These are phyloP conservation scores for Spiraea crenata DNA, from an alignment of 331 rosid species.

Conservation along the genomic window DNA sequence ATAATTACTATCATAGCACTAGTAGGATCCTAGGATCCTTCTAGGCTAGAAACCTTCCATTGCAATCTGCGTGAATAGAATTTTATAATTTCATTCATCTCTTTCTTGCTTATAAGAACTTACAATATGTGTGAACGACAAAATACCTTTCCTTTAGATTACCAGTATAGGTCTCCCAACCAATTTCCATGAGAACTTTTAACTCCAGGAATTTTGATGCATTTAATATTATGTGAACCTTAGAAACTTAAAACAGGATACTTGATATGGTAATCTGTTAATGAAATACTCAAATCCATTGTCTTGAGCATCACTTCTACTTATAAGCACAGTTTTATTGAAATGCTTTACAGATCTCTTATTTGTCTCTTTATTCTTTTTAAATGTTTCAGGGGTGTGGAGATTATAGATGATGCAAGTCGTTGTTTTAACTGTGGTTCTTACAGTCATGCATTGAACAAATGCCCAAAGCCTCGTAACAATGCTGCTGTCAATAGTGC, in stretches of 20 bases:
- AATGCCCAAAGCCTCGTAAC: conserved; percentile 78
- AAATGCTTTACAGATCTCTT: conserved; percentile 11
- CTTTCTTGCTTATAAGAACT: too few species aligned
- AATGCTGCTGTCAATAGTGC: conserved; percentile 71
- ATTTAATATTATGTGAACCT: too few species aligned
- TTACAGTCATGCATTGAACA: conserved; percentile 78
- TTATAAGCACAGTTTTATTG: conserved; percentile 3
- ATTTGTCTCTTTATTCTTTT: conserved; percentile 8
- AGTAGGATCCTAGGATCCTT: neutral
- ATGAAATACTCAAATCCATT: conserved; percentile 4
- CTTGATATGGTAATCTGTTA: neutral
- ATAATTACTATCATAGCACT: neutral
- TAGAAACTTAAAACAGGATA: neutral
- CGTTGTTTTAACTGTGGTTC: conserved; percentile 98
- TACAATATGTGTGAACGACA: neutral
- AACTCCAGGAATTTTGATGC: neutral
- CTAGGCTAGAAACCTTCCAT: neutral
- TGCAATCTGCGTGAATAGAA: too few species aligned
- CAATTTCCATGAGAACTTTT: neutral
- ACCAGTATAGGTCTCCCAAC: neutral
- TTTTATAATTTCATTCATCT: too few species aligned
- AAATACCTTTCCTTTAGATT: neutral
- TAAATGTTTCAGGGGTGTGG: conserved; percentile 53
- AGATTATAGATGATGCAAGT: conserved; percentile 69
- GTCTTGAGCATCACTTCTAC: neutral